Conservation (phyloP, 2,329 filamentous ascomycete species). For the Eurotiales sp. region DNA sequence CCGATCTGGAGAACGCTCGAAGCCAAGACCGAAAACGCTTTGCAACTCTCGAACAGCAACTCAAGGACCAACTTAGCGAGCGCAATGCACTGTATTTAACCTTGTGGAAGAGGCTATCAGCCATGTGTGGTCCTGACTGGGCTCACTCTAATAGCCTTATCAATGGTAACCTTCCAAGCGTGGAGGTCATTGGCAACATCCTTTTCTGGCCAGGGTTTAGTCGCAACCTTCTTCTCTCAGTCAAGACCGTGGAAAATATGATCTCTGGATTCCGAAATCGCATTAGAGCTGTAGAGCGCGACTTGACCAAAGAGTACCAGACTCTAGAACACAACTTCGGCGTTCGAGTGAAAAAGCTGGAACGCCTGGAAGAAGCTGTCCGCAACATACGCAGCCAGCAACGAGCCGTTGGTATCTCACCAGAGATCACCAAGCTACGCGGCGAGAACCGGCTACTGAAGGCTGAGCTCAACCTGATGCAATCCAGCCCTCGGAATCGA, state of each 20-base stretch:
- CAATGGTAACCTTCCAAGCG: conserved; percentile 77
- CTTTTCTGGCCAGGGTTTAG: conserved; percentile 74
- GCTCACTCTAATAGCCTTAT: conserved; percentile 83
- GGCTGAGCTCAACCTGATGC: conserved; percentile 65
- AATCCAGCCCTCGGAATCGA: conserved; percentile 58
- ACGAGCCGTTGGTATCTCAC: conserved; percentile 33
- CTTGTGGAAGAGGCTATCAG: conserved; percentile 86
- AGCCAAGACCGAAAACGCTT: conserved; percentile 75
- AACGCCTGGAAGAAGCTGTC: conserved; percentile 77
- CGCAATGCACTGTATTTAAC: conserved; percentile 81
- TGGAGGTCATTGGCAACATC: conserved; percentile 82
- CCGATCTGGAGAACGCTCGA: conserved; percentile 79
- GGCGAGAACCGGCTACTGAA: conserved; percentile 59
- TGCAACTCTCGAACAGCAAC: conserved; percentile 69
- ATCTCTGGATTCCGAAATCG: conserved; percentile 73
- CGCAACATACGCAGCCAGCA: conserved; percentile 52
- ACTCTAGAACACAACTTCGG: conserved; percentile 77
- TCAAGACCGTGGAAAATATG: conserved; percentile 81
- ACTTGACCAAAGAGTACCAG: conserved; percentile 88
- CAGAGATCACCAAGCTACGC: conserved; percentile 58
- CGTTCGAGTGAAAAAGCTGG: conserved; percentile 75
- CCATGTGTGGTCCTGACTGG: conserved; percentile 88
- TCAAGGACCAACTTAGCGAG: conserved; percentile 83
- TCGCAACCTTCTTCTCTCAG: conserved; percentile 79
- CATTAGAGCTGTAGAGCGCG: conserved; percentile 80